Conservation (phyloP, 176 grass and related monocot genomes). For the Melocanna baccifera region DNA sequence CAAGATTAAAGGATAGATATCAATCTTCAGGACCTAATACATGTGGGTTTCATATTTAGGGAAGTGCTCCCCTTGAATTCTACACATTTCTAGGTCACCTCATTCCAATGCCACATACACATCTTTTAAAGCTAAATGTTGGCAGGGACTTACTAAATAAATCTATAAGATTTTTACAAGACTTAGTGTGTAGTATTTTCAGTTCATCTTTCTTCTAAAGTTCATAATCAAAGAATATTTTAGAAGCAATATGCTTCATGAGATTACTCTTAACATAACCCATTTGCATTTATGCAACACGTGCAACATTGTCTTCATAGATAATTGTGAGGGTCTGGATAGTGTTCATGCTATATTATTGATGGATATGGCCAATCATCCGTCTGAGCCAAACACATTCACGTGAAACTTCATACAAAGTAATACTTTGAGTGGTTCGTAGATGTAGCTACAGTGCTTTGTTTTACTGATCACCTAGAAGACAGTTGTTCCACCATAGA, state of each 20-base stretch:
- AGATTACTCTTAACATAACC: neutral
- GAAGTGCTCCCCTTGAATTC: neutral
- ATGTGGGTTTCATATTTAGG: neutral
- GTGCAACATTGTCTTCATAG: no score
- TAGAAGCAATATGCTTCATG: neutral
- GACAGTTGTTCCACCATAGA: no score
- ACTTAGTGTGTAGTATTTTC: neutral
- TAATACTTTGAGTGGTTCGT: no score
- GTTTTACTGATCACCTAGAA: neutral
- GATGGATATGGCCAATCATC: no score
- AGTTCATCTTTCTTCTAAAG: neutral
- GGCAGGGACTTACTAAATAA: neutral
- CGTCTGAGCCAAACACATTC: no score
- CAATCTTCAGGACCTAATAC: neutral
- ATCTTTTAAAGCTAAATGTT: neutral
- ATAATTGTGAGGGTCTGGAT: no score
- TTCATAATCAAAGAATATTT: neutral
- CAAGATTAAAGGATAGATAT: no score
- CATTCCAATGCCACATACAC: neutral
- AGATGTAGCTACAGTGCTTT: no score
- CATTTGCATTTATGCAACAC: no score
- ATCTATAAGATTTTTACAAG: neutral
- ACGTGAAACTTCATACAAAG: no score
- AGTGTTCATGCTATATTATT: no score
- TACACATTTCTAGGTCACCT: neutral